Evolutionary conservation across 2,329 filamentous ascomycete species (phyloP), one percentile per base, ranked within the genome.

Genomic region (Hymenoscyphus infarciens): DNA sequence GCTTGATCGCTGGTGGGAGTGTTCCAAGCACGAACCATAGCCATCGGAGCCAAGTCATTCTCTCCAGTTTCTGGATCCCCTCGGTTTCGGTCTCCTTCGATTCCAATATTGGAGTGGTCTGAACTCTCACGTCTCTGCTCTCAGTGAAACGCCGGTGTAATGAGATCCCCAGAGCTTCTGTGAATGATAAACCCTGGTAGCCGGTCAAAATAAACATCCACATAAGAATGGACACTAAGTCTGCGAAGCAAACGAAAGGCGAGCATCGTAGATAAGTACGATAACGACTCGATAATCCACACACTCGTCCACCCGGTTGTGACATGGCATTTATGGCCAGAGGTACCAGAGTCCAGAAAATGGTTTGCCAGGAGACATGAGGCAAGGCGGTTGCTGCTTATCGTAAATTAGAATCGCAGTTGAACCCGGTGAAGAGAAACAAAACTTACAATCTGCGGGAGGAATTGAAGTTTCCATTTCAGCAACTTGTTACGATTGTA

Each of bases 251-350:
- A 22, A 66, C 31, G 10, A 67, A 42, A 1, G 67, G 67, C 2
- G 63, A 68, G 54, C 63, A 63, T 5, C 63, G 60, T 13, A 67
- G 27, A 29, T 62, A 53, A n/a, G 62, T 64, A 25, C 67, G 53
- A 56, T 67, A 66, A 15, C 61, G 53, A 15, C 56, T 57, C 31
- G 67, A 57, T 10, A 63, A 52, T 10, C 62, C 61, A 31, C 52
- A 57, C 1, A 68, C 49, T 54, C 45, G 56, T 1, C 63, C 62
- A 16, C 66, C 64, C 13, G 64, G 64, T 35, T 66, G 61, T n/a
- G 66, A 63, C 61, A 69, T 70, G 22, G 60, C 54, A 42, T 65
- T 69, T 6, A 65, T 56, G 3, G 61, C 67, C 11, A 69, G 56
- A 22, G 64, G 56, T 1, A 68, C 27, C 0, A 70, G 59, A 1